A percentile compares a stretch with the other conserved stretches of the same genome.
These are phyloP conservation scores for Eustoma russellianum DNA, from an alignment of 257 asterid genomes.

Conservation along the genomic window DNA sequence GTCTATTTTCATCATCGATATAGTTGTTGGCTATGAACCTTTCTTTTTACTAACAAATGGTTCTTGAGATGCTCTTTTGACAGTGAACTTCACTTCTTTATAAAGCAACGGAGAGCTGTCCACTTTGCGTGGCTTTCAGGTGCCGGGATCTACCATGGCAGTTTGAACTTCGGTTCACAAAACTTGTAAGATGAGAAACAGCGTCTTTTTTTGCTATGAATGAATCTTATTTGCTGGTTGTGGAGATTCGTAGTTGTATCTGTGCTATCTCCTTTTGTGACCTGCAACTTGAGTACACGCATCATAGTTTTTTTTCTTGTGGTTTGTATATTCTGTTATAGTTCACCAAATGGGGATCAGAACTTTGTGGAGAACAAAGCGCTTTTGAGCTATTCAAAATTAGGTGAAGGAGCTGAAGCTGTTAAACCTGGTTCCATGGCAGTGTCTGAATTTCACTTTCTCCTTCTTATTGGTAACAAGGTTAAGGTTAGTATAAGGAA, in stretches of 20 bases:
- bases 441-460: conserved; percentile 92
- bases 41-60: neutral
- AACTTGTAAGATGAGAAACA: conserved; percentile 43
- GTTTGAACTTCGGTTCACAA: conserved; percentile 84
- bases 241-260: neutral
- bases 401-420: conserved; percentile 75
- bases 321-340: conserved; percentile 24
- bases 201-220: conserved; percentile 9
- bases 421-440: conserved; percentile 93
- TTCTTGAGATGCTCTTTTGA: conserved; percentile 21
- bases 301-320: conserved; percentile 2
- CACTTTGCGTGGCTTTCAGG: conserved; percentile 99
- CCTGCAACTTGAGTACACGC: too few relatives aligned
- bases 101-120: conserved; percentile 86
- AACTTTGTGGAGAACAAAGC: conserved; percentile 99
- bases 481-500: conserved; percentile 61
- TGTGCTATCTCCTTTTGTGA: too few relatives aligned
- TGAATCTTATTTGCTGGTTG: neutral
- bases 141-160: conserved; percentile 96
- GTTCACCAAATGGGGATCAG: conserved; percentile 89
- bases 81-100: conserved; percentile 95
- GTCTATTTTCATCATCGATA: too few relatives aligned
- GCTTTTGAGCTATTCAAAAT: conserved; percentile 67
- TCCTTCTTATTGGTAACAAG: conserved; percentile 88
- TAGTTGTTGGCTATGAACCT: neutral